phyloP scores from a whole-genome alignment of 1,284 basidiomycete genomes.

The Ustilago bromivora region DNA sequence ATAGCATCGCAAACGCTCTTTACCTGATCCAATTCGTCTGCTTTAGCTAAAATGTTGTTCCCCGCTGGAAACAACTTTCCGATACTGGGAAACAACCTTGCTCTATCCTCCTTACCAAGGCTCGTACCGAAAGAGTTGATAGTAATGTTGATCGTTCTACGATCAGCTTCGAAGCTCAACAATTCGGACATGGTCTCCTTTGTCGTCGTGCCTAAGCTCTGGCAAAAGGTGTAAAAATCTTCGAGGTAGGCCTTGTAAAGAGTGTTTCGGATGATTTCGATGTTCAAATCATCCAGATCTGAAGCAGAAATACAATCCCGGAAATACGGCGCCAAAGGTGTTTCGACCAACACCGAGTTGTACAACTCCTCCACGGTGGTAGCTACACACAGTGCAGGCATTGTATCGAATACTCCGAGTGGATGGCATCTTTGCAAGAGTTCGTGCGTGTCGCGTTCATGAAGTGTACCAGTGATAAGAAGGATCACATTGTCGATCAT shows the following conservation, averaged over 20 bases:
- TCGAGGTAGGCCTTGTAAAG: conserved; percentile 99
- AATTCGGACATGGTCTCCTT: conserved; percentile 73
- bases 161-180: conserved; percentile 95
- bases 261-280: conserved; percentile 99
- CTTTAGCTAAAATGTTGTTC: conserved; percentile 91
- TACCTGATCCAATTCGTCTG: conserved; percentile 95
- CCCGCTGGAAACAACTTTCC: conserved; percentile 95
- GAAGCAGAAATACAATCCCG: conserved; percentile 92
- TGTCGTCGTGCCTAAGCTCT: conserved; percentile 77
- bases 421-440: conserved; percentile 96
- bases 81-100: conserved; percentile 93
- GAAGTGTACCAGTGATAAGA: conserved; percentile 95
- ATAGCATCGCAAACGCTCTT: conserved; percentile 87
- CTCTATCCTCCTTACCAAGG: conserved; percentile 92
- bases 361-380: conserved; percentile 99
- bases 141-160: conserved; percentile 96
- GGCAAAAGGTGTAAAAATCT: conserved; percentile 90
- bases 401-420: conserved; percentile 95
- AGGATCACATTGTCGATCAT: conserved; percentile 99
- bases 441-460: conserved; percentile 97
- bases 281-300: conserved; percentile 98
- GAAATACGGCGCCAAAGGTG: conserved; percentile 97
- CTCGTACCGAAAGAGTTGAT: conserved; percentile 99
- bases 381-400: conserved; percentile 98
- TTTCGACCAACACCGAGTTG: conserved; percentile 96